Base-by-base conservation (phyloP, 768 basidiomycete species). In the Rhodocollybia butyracea region DNA sequence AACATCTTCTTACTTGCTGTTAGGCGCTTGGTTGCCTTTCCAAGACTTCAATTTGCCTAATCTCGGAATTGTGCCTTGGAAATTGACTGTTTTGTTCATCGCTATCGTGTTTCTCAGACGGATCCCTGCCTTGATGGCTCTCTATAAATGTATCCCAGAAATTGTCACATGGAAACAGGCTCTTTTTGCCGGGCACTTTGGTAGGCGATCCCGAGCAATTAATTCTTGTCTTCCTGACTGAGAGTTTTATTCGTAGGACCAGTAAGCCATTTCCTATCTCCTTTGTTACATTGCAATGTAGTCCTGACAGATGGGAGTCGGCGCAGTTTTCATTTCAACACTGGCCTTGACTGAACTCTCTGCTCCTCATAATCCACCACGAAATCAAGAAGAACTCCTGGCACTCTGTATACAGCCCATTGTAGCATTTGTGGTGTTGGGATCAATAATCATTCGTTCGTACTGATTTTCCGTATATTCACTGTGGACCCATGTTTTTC, bases 161-260 rank as follows among this genome's bases (percentile, higher is more conserved):
- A 90, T 98, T 61, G 68, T 70, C 36, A 85, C 81, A 21, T 90
- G 93, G 85, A 77, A 81, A 43, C 92, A 98, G 70, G 95, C 96
- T 0, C 59, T 94, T 3, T 97, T 98, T 66, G 83, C 81, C 5
- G 96, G 96, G 2, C 94, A 97, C 74, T 98, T 96, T 66, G 94
- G 88, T 83, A 63, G 15, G 70, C 66, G 31, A 46, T 2, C 19
- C 3, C 38, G n/a, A n/a, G n/a, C n/a, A n/a, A 19, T 10, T 7
- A n/a, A n/a, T 21, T 45, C 8, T 15, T 48, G 50, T 27, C 32
- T 15, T 17, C 42, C 26, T 50, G 55, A 17, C 32, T 45, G 5
- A 46, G 46, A 36, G 48, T 31, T 55, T 1, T 13, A 24, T 41
- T 5, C 24, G 56, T 52, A 83, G 84, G 83, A 41, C 83, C 84